Evolutionary conservation across 2,329 filamentous ascomycete genomes (phyloP).

Genomic region (Claviceps sp.): DNA sequence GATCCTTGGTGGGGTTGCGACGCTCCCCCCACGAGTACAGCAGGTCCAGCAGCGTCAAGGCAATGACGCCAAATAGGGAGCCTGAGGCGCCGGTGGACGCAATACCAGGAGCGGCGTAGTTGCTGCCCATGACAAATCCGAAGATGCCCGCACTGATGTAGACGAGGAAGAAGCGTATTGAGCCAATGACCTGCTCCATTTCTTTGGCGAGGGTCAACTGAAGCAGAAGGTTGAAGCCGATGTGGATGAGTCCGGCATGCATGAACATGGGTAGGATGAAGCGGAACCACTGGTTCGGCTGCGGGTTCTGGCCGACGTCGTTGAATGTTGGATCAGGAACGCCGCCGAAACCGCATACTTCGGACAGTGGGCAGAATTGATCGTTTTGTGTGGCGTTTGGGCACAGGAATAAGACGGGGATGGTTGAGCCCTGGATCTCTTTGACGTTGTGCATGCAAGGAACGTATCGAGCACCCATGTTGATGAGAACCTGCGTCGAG

Average conservation of each 20-base stretch:
- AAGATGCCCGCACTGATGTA: conserved; percentile 91
- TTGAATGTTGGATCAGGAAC: conserved; percentile 53
- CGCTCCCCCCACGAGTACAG: conserved; percentile 86
- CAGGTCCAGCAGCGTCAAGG: conserved; percentile 75
- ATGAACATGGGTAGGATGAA: conserved; percentile 95
- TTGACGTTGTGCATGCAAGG: conserved; percentile 86
- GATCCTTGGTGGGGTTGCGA: conserved; percentile 60
- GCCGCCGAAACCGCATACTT: conserved; percentile 74
- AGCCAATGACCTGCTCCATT: conserved; percentile 83
- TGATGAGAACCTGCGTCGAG: conserved; percentile 79
- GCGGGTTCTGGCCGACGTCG: conserved; percentile 34
- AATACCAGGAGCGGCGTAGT: conserved; percentile 72
- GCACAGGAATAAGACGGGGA: conserved; percentile 55
- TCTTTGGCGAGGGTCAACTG: conserved; percentile 84
- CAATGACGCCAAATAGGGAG: conserved; percentile 81
- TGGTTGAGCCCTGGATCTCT: conserved; percentile 42
- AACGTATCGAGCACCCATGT: conserved; percentile 87
- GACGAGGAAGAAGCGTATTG: conserved; percentile 75
- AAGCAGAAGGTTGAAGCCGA: conserved; percentile 86
- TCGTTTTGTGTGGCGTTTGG: conserved; percentile 59
- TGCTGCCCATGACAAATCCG: conserved; percentile 87
- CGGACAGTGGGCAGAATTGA: conserved; percentile 54
- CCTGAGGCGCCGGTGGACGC: conserved; percentile 84
- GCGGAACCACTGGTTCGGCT: conserved; percentile 90
- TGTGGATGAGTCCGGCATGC: conserved; percentile 87